A percentile compares a stretch with the other conserved stretches of the same genome.
phyloP scores from a whole-genome alignment of 2,329 filamentous ascomycete genomes.

The Fusarium chuoi region DNA sequence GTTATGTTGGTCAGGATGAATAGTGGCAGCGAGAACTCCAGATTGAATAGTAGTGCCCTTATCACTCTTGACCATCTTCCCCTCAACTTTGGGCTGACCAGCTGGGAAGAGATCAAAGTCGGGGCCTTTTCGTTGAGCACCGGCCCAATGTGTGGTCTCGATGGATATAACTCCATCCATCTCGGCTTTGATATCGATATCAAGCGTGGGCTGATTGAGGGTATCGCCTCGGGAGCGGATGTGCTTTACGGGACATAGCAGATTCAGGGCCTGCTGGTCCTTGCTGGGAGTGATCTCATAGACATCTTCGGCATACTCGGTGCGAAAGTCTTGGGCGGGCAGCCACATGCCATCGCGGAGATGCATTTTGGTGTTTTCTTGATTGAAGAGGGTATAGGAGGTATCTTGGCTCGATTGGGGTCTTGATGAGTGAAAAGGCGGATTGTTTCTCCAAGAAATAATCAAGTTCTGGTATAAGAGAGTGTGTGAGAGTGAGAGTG shows the following conservation, averaged over 20 bases:
- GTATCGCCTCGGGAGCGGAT: constrained; percentile 65
- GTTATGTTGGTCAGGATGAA: constrained; percentile 50
- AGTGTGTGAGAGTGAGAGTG: background rate
- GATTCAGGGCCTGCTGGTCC: constrained; percentile 58
- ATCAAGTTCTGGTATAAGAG: constrained; percentile 8
- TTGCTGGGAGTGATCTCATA: constrained; percentile 59
- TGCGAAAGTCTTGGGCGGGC: constrained; percentile 66
- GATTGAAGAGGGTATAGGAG: background rate
- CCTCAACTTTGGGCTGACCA: constrained; percentile 46
- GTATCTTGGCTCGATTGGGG: constrained; percentile 4
- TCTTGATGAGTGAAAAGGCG: constrained; percentile 1
- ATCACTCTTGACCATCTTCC: constrained; percentile 44
- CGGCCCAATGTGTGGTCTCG: constrained; percentile 54
- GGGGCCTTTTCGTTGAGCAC: constrained; percentile 51
- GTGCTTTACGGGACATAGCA: constrained; percentile 66
- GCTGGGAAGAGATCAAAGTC: constrained; percentile 53
- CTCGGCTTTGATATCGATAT: constrained; percentile 51
- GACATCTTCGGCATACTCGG: constrained; percentile 75
- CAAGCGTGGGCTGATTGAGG: constrained; percentile 65
- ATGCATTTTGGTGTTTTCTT: constrained; percentile 41
- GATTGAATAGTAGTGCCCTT: constrained; percentile 51
- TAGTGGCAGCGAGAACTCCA: constrained; percentile 50
- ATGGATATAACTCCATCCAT: constrained; percentile 54
- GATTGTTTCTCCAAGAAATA: constrained; percentile 7
- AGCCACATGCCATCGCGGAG: constrained; percentile 67